Conservation (phyloP, 1,284 basidiomycete species). For the Cutaneotrichosporon daszewskae region DNA sequence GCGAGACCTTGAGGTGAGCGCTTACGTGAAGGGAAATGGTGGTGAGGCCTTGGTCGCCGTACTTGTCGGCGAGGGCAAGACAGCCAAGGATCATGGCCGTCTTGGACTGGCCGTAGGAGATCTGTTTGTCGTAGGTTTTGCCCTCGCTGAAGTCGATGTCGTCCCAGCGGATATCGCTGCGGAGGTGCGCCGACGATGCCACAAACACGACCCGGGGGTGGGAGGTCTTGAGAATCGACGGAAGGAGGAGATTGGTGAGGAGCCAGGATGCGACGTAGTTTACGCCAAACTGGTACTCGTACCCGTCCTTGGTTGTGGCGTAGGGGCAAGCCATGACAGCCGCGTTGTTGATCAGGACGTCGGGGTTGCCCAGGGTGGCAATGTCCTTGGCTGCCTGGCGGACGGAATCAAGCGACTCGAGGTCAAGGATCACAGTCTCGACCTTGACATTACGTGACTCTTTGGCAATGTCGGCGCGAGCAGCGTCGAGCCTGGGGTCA, state of each 20-base stretch:
- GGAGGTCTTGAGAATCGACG: conserved; percentile 2
- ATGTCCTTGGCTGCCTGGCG: conserved; percentile 13
- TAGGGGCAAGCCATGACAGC: conserved; percentile 24
- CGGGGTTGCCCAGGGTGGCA: conserved; percentile 3
- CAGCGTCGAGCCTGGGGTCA: conserved; percentile 12
- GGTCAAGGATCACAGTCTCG: conserved; percentile 11
- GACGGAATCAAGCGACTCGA: conserved; percentile 9
- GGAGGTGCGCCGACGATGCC: conserved; percentile 7
- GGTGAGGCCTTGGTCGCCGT: conserved; percentile 10
- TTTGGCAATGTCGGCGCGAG: conserved; percentile 7
- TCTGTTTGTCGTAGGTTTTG: conserved; percentile 8
- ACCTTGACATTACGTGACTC: conserved; percentile 5
- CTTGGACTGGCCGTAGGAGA: conserved; percentile 20
- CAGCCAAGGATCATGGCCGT: conserved; percentile 15
- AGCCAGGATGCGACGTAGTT: conserved; percentile 34
- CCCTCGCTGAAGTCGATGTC: conserved; percentile 11
- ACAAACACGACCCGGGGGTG: conserved; percentile 18
- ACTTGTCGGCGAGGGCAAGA: conserved; percentile 6
- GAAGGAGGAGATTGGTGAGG: conserved; percentile 22
- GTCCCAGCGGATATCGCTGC: conserved; percentile 12
- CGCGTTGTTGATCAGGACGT: conserved; percentile 34
- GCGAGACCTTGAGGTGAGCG: background rate
- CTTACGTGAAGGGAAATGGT: conserved; percentile 11
- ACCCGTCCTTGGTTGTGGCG: conserved; percentile 21
- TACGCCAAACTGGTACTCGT: conserved; percentile 31